Evolutionary conservation across 805 yeast genomes (phyloP).

Genomic region (Zygoascus biomembranicola): DNA sequence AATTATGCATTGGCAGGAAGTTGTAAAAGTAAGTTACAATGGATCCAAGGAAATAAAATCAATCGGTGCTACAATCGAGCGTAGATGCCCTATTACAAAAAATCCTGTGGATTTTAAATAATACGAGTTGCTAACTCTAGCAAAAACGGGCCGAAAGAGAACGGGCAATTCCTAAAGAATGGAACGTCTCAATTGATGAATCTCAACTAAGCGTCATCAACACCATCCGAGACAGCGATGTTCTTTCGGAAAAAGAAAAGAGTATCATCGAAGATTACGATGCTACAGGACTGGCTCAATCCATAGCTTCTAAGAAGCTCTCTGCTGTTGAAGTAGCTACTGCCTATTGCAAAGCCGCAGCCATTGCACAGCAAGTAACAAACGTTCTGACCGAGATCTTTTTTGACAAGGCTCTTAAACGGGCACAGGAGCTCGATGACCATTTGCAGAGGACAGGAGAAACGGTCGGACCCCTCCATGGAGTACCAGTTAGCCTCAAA

Average conservation of each 20-base stretch:
- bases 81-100: no score
- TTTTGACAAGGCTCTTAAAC: constrained; percentile 48
- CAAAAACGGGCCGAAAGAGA: constrained; percentile 36
- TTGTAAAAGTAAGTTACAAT: neutral
- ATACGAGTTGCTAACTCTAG: neutral
- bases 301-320: constrained; percentile 34
- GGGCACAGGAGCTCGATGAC: constrained; percentile 49
- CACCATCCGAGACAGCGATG: neutral
- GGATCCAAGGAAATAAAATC: neutral
- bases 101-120: no score
- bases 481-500: constrained; percentile 56
- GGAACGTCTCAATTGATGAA: constrained; percentile 26
- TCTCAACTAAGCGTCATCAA: neutral
- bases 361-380: constrained; percentile 33
- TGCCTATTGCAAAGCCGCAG: constrained; percentile 50
- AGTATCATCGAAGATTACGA: neutral
- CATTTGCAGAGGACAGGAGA: constrained; percentile 34
- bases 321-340: constrained; percentile 39
- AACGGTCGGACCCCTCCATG: constrained; percentile 59
- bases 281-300: neutral
- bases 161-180: constrained; percentile 35
- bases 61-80: no score
- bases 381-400: constrained; percentile 35
- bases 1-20: neutral
- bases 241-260: neutral